phyloP scores from a whole-genome alignment of 306 rosid genomes.

The Benincasa hispida region DNA sequence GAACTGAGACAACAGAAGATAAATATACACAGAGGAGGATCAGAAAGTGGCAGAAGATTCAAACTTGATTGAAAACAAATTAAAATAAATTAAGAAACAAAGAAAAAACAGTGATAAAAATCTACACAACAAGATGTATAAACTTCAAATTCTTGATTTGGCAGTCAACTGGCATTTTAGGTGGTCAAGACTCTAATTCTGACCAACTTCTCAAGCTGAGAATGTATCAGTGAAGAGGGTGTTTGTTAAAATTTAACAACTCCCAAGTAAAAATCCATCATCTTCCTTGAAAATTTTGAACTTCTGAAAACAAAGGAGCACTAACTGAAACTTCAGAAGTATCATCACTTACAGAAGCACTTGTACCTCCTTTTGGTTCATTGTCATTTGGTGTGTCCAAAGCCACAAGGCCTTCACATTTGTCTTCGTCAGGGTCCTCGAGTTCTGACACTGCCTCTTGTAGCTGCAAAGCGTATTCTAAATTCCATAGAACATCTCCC shows the following conservation, averaged over 20 bases:
- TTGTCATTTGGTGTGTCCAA: slow-evolving; percentile 7
- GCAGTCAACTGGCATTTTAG: neutral
- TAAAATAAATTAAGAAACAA: neutral
- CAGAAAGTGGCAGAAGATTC: neutral
- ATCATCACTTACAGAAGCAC: slow-evolving; percentile 16
- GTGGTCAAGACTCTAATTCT: neutral
- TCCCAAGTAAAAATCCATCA: slow-evolving; percentile 1
- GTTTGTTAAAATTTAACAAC: neutral
- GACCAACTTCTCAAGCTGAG: neutral
- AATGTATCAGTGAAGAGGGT: neutral
- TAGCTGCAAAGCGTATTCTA: slow-evolving; percentile 58
- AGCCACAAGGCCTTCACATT: neutral
- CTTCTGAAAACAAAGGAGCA: slow-evolving; percentile 32
- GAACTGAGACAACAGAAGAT: neutral
- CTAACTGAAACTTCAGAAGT: slow-evolving; percentile 10
- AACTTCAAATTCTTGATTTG: slow-evolving; percentile 1
- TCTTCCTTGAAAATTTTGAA: slow-evolving; percentile 31
- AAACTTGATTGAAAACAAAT: neutral
- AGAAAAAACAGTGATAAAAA: neutral
- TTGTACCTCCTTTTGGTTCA: neutral
- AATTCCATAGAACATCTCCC: slow-evolving; percentile 86
- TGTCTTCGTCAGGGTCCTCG: slow-evolving; percentile 19
- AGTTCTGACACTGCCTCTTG: slow-evolving; percentile 31
- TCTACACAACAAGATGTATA: neutral
- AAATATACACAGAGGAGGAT: neutral